These are phyloP conservation scores for Porcisia hertigi DNA, from an alignment of 208 protist genomes.

Conservation along the genomic window DNA sequence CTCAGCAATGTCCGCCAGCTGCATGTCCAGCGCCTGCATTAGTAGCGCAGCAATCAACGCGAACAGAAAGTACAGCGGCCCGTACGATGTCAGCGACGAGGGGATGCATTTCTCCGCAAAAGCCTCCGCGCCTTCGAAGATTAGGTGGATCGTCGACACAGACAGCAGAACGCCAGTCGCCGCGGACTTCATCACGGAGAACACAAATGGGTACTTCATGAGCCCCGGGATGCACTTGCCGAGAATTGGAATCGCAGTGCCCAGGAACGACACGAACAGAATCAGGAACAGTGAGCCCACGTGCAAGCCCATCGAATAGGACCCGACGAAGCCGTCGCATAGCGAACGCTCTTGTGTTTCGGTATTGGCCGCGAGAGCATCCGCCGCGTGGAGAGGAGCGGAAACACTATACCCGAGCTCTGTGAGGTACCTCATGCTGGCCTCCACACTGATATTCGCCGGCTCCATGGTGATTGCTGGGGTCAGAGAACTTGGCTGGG, in stretches of 20 bases:
- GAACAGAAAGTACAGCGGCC: constrained; percentile 54
- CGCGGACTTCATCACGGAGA: constrained; percentile 47
- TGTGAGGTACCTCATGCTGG: constrained; percentile 4
- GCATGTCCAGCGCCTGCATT: constrained; percentile 58
- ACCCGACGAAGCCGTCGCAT: constrained; percentile 35
- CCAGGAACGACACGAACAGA: constrained; percentile 43
- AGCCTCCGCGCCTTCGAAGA: constrained; percentile 39
- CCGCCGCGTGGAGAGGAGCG: not conserved
- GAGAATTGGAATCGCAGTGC: constrained; percentile 45
- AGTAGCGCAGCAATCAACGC: constrained; percentile 52
- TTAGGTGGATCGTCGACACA: constrained; percentile 58
- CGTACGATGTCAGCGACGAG: constrained; percentile 31
- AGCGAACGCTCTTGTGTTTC: constrained; percentile 10
- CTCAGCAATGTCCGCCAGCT: constrained; percentile 43
- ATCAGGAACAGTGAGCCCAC: constrained; percentile 50
- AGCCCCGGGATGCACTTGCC: constrained; percentile 49
- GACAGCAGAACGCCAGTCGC: constrained; percentile 67
- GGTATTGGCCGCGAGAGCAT: not conserved
- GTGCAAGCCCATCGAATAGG: constrained; percentile 51
- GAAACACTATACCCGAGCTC: constrained; percentile 14
- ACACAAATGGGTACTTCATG: constrained; percentile 44
- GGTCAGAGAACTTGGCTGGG: too few species aligned
- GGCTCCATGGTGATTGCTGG: not conserved
- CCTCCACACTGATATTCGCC: constrained; percentile 7
- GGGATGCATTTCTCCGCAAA: constrained; percentile 52